These are phyloP conservation scores for Rhododendron vialii DNA, from an alignment of 148 eudicot genomes.

Conservation along the genomic window DNA sequence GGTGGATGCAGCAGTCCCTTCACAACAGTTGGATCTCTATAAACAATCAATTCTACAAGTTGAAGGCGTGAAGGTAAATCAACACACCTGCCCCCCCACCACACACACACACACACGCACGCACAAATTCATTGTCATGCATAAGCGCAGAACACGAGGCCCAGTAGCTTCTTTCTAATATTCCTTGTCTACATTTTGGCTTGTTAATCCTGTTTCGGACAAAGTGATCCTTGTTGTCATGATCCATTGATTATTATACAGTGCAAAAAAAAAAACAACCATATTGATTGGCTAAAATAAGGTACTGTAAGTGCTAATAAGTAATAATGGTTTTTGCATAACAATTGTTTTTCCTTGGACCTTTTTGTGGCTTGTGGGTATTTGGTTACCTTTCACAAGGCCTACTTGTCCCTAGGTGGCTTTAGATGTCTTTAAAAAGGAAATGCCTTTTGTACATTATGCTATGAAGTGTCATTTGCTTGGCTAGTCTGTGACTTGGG, in stretches of 20 bases:
- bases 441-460: not conserved
- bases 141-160: not conserved
- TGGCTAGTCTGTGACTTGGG: not conserved
- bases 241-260: not conserved
- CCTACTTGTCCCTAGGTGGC: not conserved
- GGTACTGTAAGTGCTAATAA: not conserved
- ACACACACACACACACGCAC: too few species aligned
- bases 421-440: not conserved
- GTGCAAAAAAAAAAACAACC: not conserved
- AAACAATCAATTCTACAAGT: constrained; percentile 60
- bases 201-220: not conserved
- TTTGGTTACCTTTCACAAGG: not conserved
- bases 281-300: not conserved
- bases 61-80: constrained; percentile 79
- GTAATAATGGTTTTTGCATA: not conserved
- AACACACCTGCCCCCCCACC: not conserved
- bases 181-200: not conserved
- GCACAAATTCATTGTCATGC: not conserved
- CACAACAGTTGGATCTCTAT: constrained; percentile 59
- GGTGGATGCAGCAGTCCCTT: constrained; percentile 97
- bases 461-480: not conserved
- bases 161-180: not conserved
- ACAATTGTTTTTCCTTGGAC: not conserved
- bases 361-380: not conserved
- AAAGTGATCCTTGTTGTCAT: not conserved